A percentile compares a stretch with the other conserved stretches of the same genome.
These are phyloP conservation scores for Aspergillus flavus DNA, from an alignment of 2,329 filamentous ascomycete genomes.

Conservation along the genomic window DNA sequence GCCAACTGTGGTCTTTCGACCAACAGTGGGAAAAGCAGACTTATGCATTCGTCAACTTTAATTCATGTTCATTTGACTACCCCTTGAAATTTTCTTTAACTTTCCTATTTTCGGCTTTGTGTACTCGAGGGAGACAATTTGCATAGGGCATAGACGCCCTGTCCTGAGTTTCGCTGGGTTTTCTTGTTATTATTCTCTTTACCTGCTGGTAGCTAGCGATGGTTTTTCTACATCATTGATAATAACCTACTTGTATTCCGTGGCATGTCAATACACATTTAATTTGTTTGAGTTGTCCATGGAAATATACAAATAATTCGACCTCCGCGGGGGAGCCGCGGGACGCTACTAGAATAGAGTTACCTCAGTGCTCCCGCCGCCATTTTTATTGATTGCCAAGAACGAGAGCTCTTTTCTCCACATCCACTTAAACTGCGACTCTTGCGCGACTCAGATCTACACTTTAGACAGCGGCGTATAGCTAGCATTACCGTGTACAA, in stretches of 20 bases:
- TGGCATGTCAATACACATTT: constrained; percentile 44
- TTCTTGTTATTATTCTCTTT: constrained; percentile 37
- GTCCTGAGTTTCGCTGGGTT: constrained; percentile 32
- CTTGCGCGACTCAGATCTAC: neutral
- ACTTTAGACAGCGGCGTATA: neutral
- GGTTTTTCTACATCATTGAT: constrained; percentile 44
- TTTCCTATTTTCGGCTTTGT: constrained; percentile 29
- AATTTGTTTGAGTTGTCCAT: constrained; percentile 26
- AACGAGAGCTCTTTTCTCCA: neutral
- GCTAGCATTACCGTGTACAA: constrained; percentile 13
- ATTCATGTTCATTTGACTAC: constrained; percentile 38
- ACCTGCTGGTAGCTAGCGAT: constrained; percentile 46
- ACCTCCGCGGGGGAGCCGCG: neutral
- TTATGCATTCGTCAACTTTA: constrained; percentile 32
- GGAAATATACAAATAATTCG: neutral
- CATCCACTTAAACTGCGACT: neutral
- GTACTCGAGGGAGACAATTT: constrained; percentile 33
- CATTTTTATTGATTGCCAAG: neutral
- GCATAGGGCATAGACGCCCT: constrained; percentile 22
- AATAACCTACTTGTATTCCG: constrained; percentile 45
- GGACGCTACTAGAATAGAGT: neutral
- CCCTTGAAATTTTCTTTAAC: constrained; percentile 28
- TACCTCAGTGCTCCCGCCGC: neutral
- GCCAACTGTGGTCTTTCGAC: constrained; percentile 27
- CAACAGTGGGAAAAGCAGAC: constrained; percentile 29